A percentile compares a stretch with the other conserved stretches of the same genome.
Evolutionary conservation across 345 rosid genomes (phyloP).

Genomic region (Triadica sebifera): DNA sequence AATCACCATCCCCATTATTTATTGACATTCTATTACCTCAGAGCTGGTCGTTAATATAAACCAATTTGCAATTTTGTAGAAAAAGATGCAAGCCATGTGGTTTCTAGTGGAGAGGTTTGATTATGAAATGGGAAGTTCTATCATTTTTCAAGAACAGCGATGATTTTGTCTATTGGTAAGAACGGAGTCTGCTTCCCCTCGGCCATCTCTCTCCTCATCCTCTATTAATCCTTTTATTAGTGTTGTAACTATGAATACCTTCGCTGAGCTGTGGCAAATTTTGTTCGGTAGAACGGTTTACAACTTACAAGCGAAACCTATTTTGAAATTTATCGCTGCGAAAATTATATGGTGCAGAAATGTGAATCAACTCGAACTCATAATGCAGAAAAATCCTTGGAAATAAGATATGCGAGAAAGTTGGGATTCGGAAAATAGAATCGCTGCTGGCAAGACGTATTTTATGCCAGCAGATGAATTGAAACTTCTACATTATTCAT

Average conservation of each 20-base stretch:
- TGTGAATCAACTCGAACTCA: too few species aligned
- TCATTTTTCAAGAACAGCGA: background rate
- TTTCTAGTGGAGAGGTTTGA: constrained; percentile 1
- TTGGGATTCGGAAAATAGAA: too few species aligned
- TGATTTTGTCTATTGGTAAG: background rate
- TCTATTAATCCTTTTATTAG: background rate
- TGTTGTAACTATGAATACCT: background rate
- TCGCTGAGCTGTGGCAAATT: too few species aligned
- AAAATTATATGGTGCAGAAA: too few species aligned
- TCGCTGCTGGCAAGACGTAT: too few species aligned
- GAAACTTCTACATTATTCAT: too few species aligned
- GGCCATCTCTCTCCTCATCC: background rate
- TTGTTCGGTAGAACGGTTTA: too few species aligned
- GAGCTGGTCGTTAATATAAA: background rate
- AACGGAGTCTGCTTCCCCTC: background rate
- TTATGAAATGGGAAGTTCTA: background rate
- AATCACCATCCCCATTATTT: constrained; percentile 7
- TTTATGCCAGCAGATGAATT: too few species aligned
- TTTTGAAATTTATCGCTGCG: too few species aligned
- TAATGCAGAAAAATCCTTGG: too few species aligned
- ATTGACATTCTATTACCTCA: background rate
- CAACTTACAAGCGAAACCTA: too few species aligned
- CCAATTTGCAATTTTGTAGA: constrained; percentile 20
- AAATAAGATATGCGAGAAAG: too few species aligned
- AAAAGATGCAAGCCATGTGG: background rate